Evolutionary conservation across 78 protist genomes (phyloP).

Genomic region (Cavenderia fasciculata): DNA sequence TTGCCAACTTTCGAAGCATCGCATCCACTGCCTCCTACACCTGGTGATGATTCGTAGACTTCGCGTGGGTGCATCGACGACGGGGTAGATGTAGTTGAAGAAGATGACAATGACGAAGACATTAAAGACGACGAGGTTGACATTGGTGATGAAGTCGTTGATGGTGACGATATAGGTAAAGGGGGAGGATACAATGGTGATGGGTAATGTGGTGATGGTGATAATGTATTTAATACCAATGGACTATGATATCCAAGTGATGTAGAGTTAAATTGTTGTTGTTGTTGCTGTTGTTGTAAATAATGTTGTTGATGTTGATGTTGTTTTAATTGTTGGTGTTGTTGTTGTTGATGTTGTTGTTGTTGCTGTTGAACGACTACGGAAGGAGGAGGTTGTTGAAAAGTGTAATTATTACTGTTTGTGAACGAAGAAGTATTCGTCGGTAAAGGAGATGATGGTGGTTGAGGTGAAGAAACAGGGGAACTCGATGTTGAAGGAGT

Average conservation of each 20-base stretch:
- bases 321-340: background rate
- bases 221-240: too few species aligned
- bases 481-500: too few species aligned
- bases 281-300: slow-evolving; percentile 3
- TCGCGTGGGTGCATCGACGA: slow-evolving; percentile 18
- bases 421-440: too few species aligned
- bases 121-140: background rate
- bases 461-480: too few species aligned
- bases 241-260: background rate
- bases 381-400: too few species aligned
- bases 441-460: too few species aligned
- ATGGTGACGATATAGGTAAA: background rate
- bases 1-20: background rate
- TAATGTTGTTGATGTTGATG: slow-evolving; percentile 2
- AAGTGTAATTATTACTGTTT: too few species aligned
- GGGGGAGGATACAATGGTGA: too few species aligned
- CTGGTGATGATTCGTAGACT: slow-evolving; percentile 37
- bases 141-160: background rate
- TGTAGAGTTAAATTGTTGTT: background rate
- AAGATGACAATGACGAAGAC: background rate
- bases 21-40: slow-evolving; percentile 66
- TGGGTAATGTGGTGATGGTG: too few species aligned
- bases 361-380: too few species aligned
- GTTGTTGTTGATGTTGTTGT: background rate
- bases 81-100: background rate